Conservation (phyloP, 176 grass and related monocot genomes). For the Hordeum marinum region DNA sequence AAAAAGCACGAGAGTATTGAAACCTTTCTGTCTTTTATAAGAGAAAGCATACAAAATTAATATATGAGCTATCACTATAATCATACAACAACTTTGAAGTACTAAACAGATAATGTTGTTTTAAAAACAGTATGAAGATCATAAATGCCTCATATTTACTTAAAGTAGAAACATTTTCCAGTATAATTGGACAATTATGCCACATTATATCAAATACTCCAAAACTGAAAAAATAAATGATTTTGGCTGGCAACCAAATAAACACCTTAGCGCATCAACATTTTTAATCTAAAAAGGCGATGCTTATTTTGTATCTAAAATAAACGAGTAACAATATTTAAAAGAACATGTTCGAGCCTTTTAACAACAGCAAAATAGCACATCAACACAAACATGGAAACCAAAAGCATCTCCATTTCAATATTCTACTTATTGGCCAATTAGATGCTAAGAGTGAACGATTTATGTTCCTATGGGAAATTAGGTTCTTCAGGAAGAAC, state of each 20-base stretch:
- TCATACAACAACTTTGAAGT: neutral
- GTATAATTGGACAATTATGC: too few species aligned
- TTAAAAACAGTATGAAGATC: neutral
- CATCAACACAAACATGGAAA: neutral
- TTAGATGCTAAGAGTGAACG: neutral
- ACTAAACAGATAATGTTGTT: neutral
- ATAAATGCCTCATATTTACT: neutral
- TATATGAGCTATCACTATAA: neutral
- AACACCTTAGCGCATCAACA: neutral
- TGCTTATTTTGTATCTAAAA: neutral
- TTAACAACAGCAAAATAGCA: constrained; percentile 4
- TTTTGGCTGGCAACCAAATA: neutral
- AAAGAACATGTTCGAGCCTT: neutral
- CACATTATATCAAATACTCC: too few species aligned
- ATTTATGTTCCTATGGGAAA: neutral
- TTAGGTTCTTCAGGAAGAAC: neutral
- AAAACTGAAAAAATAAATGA: too few species aligned
- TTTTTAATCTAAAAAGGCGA: neutral
- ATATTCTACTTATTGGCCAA: neutral
- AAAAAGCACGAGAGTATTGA: constrained; percentile 61
- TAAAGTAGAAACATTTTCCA: neutral
- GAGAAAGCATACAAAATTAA: neutral
- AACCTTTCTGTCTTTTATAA: constrained; percentile 62
- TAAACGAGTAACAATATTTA: too few species aligned
- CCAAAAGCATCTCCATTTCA: neutral